Percentiles rank a stretch among this genome's conserved stretches.
Conservation (phyloP, 1,139 yeast species). For the Kodamaea arcana region DNA sequence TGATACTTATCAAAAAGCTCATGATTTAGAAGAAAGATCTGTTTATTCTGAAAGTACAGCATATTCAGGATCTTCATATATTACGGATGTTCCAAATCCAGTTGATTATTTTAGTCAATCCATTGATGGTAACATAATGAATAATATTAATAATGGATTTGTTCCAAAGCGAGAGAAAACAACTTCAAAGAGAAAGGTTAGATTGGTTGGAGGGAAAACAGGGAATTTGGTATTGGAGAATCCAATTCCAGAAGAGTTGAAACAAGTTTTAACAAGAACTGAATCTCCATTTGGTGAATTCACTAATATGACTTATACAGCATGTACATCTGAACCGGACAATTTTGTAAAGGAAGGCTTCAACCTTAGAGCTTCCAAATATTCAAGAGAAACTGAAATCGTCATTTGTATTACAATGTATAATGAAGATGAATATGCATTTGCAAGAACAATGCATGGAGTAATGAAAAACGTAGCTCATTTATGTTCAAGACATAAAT, state of each 20-base stretch:
- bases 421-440: conserved; percentile 84
- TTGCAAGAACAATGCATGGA: conserved; percentile 90
- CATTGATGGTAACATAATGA: conserved; percentile 45
- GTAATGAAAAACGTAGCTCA: conserved; percentile 91
- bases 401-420: conserved; percentile 93
- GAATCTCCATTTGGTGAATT: conserved; percentile 82
- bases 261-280: conserved; percentile 71
- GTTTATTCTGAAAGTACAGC: conserved; percentile 39
- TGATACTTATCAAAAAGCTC: conserved; percentile 35
- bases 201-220: conserved; percentile 54
- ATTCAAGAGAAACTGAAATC: conserved; percentile 83
- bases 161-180: conserved; percentile 37
- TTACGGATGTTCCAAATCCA: conserved; percentile 17
- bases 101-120: conserved; percentile 42
- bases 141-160: conserved; percentile 37
- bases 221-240: conserved; percentile 87
- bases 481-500: conserved; percentile 71
- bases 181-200: conserved; percentile 47
- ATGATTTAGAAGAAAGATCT: conserved; percentile 30
- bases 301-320: conserved; percentile 91
- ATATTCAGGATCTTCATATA: conserved; percentile 30
- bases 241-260: conserved; percentile 85
- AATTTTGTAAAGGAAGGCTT: conserved; percentile 78
- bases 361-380: conserved; percentile 76
- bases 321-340: conserved; percentile 88